phyloP scores from a whole-genome alignment of 768 basidiomycete genomes.

The Boletus rubropictus region DNA sequence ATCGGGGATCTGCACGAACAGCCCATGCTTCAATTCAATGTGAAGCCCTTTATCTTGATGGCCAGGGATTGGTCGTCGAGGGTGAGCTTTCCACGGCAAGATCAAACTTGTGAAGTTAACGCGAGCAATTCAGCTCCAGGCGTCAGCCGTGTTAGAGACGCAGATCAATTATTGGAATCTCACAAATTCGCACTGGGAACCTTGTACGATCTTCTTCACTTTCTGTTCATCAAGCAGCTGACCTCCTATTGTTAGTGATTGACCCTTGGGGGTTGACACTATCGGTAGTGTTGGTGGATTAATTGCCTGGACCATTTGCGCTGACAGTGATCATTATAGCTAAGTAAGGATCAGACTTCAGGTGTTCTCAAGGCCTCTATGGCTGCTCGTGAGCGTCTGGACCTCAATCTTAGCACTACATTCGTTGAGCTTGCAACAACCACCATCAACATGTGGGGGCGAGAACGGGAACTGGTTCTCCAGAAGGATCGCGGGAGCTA shows the following conservation, averaged over 20 bases:
- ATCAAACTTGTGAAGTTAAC: constrained; percentile 1
- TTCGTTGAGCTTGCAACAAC: constrained; percentile 83
- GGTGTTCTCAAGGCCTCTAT: constrained; percentile 56
- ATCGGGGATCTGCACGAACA: constrained; percentile 95
- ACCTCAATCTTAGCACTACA: constrained; percentile 85
- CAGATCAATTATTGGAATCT: constrained; percentile 96
- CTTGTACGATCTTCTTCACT: constrained; percentile 44
- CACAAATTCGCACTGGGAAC: constrained; percentile 98
- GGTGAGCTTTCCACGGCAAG: constrained; percentile 38
- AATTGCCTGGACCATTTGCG: neutral
- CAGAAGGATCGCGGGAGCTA: constrained; percentile 80
- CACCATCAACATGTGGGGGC: constrained; percentile 65
- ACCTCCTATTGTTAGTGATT: constrained; percentile 50
- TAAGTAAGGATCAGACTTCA: constrained; percentile 44
- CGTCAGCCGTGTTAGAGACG: constrained; percentile 73
- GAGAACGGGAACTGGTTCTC: constrained; percentile 65
- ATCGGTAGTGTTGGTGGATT: constrained; percentile 39
- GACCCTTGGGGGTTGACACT: constrained; percentile 93
- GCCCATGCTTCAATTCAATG: constrained; percentile 83
- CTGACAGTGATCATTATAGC: constrained; percentile 35
- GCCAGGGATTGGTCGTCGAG: constrained; percentile 94
- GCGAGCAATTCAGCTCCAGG: constrained; percentile 56
- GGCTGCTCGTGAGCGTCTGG: constrained; percentile 75
- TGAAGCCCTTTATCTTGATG: constrained; percentile 76
- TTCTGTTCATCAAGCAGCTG: constrained; percentile 3